Percentiles rank a stretch among this genome's conserved stretches.
Evolutionary conservation across 169 alveolate species (phyloP).

Genomic region (Eimeria acervulina): DNA sequence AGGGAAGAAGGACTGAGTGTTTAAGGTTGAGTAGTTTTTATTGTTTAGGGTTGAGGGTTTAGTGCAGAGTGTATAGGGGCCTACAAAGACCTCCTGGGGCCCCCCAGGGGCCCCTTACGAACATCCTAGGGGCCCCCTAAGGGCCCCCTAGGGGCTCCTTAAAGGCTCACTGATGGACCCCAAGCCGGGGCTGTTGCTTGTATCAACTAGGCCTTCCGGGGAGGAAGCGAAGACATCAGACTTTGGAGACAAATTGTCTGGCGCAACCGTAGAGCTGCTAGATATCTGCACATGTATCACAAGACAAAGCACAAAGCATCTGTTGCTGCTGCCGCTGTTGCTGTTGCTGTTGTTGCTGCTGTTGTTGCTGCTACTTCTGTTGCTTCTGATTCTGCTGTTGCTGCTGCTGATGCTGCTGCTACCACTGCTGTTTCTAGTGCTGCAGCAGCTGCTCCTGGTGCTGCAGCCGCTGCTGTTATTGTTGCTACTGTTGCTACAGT

Average conservation of each 20-base stretch:
- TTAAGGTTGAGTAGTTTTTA: too few relatives aligned
- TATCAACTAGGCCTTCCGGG: background rate
- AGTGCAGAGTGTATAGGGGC: background rate
- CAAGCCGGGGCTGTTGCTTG: background rate
- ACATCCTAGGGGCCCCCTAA: background rate
- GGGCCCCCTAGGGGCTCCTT: background rate
- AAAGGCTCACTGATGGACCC: background rate
- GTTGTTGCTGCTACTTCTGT: too few relatives aligned
- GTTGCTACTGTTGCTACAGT: too few relatives aligned
- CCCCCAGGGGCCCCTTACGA: too few relatives aligned
- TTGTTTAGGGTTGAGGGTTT: too few relatives aligned
- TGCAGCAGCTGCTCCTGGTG: too few relatives aligned
- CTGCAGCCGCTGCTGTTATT: too few relatives aligned
- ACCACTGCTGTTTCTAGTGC: too few relatives aligned
- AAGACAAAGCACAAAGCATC: too few relatives aligned
- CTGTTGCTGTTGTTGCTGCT: slow-evolving; percentile 4
- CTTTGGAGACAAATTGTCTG: background rate
- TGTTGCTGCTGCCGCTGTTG: background rate
- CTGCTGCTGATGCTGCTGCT: too few relatives aligned
- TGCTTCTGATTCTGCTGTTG: too few relatives aligned
- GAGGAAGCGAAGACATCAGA: background rate
- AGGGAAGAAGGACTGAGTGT: too few relatives aligned
- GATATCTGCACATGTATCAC: background rate
- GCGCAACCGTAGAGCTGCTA: background rate
- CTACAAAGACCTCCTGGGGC: background rate